Conservation (phyloP, 129 eudicot genomes). For the Escallonia rubra region DNA sequence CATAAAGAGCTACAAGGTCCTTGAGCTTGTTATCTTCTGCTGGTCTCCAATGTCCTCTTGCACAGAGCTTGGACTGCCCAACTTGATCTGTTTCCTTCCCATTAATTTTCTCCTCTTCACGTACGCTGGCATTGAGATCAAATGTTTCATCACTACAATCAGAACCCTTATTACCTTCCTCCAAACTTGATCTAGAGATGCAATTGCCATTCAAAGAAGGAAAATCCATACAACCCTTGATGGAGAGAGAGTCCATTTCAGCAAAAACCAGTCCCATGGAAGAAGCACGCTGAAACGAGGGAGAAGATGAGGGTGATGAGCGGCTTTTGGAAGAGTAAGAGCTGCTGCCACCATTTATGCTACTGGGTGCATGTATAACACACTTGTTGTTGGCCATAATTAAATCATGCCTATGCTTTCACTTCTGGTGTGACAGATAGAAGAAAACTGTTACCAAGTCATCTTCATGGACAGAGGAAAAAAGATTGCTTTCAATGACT, state of each 20-base stretch:
- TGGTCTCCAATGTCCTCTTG: slow-evolving; percentile 99
- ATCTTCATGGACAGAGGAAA: slow-evolving; percentile 17
- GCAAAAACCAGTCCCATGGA: slow-evolving; percentile 33
- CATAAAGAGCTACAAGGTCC: slow-evolving; percentile 93
- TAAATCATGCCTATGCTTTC: neutral
- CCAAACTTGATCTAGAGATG: slow-evolving; percentile 2
- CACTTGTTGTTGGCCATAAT: slow-evolving; percentile 22
- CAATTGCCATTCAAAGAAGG: neutral
- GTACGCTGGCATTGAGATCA: slow-evolving; percentile 42
- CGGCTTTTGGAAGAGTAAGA: neutral
- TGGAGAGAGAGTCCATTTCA: slow-evolving; percentile 50
- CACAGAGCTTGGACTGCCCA: slow-evolving; percentile 64
- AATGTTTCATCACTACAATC: slow-evolving; percentile 28
- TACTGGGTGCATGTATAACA: slow-evolving; percentile 11
- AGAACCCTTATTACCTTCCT: neutral
- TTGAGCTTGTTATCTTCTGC: slow-evolving; percentile 88
- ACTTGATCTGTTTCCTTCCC: slow-evolving; percentile 13
- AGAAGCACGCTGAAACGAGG: neutral
- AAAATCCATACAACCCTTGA: slow-evolving; percentile 24
- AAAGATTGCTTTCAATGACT: neutral
- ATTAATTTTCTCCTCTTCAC: slow-evolving; percentile 20
- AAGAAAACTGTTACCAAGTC: slow-evolving; percentile 20
- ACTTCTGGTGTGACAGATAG: slow-evolving; percentile 6
- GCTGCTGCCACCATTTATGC: neutral
- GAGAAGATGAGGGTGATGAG: slow-evolving; percentile 1